Base-by-base conservation (phyloP, 352 stramenopile species). In the Plasmopara viticola region DNA sequence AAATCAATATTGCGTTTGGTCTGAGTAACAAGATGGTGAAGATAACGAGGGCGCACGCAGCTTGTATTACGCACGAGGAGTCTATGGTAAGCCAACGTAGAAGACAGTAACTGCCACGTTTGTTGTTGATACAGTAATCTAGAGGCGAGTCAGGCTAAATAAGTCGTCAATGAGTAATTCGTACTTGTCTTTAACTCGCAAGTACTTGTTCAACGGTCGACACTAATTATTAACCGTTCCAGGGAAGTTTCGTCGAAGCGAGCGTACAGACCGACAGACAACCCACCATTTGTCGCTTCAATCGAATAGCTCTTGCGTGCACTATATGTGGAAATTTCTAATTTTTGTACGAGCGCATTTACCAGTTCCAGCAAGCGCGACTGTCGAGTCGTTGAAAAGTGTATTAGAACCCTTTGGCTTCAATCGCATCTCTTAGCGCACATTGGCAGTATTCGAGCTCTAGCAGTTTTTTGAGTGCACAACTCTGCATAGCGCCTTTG, bases 171-270 rank as follows among this genome's bases (percentile, higher is more conserved):
- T 45, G 35, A 44, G 47, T 28, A 13, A 15, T 41, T 29, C 42
- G 44, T 42, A 25, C 1, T 25, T 25, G 20, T 25, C 20, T 25
- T 25, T 25, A 25, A 1, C 20, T 25, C 20, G 20, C 20, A 14
- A 17, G 39, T 40, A 17, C 38, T 17, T 55, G 20, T 58, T 44
- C 30, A 43, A 38, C 20, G 34, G 31, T 12, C 31, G 31, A 28
- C 40, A 45, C 10, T n/a, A n/a, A 38, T 44, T 46, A 17, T 53
- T 25, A 35, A 60, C 54, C 33, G 58, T 66, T 65, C 58, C 53
- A 44, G 1, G 46, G 59, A 66, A 63, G 53, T 56, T 66, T 59
- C 53, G 48, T 59, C 48, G 53, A 60, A 67, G 17, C n/a, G 13
- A 28, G 49, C 14, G 41, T 48, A n/a, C 57, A n/a, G 56, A 60